phyloP scores from a whole-genome alignment of 495 filamentous ascomycete genomes.

The Neurospora tetrasperma region DNA sequence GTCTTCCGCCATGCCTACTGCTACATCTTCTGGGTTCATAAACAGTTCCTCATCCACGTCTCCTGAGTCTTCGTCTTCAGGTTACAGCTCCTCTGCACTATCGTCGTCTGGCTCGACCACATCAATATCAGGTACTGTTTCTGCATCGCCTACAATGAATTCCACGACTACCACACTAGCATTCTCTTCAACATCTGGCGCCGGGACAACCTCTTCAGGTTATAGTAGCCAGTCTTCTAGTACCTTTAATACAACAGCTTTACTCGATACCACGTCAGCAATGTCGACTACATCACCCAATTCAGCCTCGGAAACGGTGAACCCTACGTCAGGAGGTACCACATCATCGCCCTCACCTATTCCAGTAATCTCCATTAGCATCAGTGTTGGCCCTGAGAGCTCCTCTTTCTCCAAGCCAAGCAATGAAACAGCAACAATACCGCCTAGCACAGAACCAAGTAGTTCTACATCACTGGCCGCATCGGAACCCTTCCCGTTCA shows the following conservation, averaged over 20 bases:
- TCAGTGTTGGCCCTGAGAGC: neutral
- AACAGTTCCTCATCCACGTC: neutral
- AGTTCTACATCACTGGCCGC: neutral
- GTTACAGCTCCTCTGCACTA: neutral
- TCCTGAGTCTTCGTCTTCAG: neutral
- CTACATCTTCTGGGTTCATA: neutral
- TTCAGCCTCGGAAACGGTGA: neutral
- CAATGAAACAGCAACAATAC: neutral
- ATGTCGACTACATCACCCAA: neutral
- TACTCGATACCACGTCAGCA: neutral
- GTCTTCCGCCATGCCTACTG: neutral
- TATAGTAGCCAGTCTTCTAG: neutral
- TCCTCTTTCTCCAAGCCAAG: neutral
- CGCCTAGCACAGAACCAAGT: neutral
- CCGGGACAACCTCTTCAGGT: neutral
- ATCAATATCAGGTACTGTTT: neutral
- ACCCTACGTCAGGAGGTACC: neutral
- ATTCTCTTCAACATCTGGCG: neutral
- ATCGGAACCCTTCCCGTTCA: neutral
- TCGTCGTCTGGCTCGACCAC: neutral
- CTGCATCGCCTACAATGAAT: neutral
- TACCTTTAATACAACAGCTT: neutral
- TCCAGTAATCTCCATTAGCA: neutral
- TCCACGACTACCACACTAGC: neutral
- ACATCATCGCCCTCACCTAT: neutral